Percentiles rank a stretch among this genome's conserved stretches.
Evolutionary conservation across 192 early-diverging fungal species (phyloP).

Genomic region (Coemansia sp.): DNA sequence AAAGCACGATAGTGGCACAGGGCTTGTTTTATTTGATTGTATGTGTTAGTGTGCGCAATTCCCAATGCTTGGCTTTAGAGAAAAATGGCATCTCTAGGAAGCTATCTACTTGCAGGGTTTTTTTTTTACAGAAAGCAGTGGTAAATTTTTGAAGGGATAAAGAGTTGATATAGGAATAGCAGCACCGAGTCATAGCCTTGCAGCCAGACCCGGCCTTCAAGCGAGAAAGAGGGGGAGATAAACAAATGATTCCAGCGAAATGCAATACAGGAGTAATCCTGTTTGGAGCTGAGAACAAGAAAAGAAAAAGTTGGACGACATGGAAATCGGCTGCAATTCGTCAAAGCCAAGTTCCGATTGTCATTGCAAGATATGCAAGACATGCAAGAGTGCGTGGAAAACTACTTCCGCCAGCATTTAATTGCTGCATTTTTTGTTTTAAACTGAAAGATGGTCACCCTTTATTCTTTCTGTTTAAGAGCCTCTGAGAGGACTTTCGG

Average conservation of each 20-base stretch:
- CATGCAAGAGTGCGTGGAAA: conserved; percentile 8
- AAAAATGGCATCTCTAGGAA: too few species aligned
- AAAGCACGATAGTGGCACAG: not conserved
- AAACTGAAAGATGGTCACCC: not conserved
- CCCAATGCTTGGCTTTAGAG: too few species aligned
- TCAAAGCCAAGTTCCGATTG: conserved; percentile 6
- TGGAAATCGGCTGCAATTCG: not conserved
- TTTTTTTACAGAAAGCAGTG: too few species aligned
- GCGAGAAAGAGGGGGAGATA: not conserved
- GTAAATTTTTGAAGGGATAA: too few species aligned
- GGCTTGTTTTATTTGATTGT: not conserved
- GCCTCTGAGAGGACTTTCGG: not conserved
- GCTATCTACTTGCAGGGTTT: too few species aligned
- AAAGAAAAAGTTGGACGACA: not conserved
- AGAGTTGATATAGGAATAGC: too few species aligned
- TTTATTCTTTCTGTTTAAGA: not conserved
- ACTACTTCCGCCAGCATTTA: not conserved
- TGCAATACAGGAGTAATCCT: not conserved
- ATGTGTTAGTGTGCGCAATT: not conserved
- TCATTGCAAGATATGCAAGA: not conserved
- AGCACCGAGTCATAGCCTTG: not conserved
- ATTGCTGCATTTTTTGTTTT: not conserved
- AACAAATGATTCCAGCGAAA: not conserved
- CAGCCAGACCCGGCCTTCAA: not conserved
- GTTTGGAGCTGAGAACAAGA: not conserved